Conservation (phyloP, 2,329 filamentous ascomycete species). For the Fusarium sp. region DNA sequence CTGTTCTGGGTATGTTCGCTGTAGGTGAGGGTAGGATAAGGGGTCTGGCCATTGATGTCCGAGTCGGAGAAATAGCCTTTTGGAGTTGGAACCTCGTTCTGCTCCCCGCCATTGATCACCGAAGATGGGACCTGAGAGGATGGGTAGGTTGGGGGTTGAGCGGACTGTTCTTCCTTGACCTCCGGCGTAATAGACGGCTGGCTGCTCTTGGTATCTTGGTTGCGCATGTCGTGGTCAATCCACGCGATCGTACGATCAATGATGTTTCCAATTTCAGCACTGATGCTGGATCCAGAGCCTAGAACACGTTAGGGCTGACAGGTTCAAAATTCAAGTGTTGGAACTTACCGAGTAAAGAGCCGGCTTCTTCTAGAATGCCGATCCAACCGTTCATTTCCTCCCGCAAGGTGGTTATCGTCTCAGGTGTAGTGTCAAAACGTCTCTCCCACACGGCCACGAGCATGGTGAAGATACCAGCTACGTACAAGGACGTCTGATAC, state of each 20-base stretch:
- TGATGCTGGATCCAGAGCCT: slow-evolving; percentile 60
- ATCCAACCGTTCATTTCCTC: slow-evolving; percentile 78
- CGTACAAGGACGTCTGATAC: slow-evolving; percentile 78
- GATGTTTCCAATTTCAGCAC: slow-evolving; percentile 58
- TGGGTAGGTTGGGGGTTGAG: slow-evolving; percentile 42
- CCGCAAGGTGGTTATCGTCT: slow-evolving; percentile 69
- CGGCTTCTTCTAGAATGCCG: slow-evolving; percentile 73
- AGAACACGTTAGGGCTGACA: slow-evolving; percentile 30
- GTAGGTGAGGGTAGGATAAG: slow-evolving; percentile 50
- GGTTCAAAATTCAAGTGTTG: background rate
- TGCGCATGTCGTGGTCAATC: slow-evolving; percentile 63
- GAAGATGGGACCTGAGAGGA: slow-evolving; percentile 25
- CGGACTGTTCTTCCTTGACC: slow-evolving; percentile 53
- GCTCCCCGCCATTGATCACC: slow-evolving; percentile 22
- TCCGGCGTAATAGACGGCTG: slow-evolving; percentile 34
- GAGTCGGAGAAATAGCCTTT: slow-evolving; percentile 49
- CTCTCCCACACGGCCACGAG: slow-evolving; percentile 77
- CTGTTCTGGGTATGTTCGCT: slow-evolving; percentile 42
- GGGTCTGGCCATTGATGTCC: slow-evolving; percentile 42
- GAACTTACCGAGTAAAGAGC: slow-evolving; percentile 71
- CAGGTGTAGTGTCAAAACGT: slow-evolving; percentile 66
- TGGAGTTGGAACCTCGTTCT: slow-evolving; percentile 35
- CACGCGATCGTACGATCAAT: slow-evolving; percentile 63
- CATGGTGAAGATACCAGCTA: slow-evolving; percentile 78
- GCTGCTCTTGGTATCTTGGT: slow-evolving; percentile 44